Percentiles rank a stretch among this genome's conserved stretches.
These are phyloP conservation scores for Trichomonas gallinae DNA, from an alignment of 208 protist species.

Conservation along the genomic window DNA sequence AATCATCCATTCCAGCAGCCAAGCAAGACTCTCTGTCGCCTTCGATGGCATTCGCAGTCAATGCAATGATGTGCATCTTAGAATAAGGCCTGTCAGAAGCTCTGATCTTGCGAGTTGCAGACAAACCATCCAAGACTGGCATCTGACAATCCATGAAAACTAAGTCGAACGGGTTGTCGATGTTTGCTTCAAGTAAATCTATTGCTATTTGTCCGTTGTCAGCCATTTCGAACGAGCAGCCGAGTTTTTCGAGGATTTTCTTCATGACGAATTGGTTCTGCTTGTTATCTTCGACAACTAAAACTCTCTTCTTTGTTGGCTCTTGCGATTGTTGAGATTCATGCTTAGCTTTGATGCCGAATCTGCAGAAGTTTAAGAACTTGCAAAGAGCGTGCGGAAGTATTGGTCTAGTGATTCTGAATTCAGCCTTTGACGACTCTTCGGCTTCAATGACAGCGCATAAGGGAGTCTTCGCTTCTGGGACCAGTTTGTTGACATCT, in stretches of 20 bases:
- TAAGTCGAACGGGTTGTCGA: neutral
- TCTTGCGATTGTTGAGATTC: neutral
- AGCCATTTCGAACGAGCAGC: neutral
- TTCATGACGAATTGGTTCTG: neutral
- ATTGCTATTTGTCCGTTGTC: slow-evolving; percentile 2
- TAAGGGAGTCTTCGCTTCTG: neutral
- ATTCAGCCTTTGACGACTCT: neutral
- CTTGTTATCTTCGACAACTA: neutral
- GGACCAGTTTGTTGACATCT: neutral
- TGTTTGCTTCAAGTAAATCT: neutral
- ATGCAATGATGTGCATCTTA: slow-evolving; percentile 33
- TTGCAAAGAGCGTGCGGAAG: neutral
- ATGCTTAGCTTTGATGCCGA: neutral
- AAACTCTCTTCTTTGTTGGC: neutral
- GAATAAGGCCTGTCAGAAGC: neutral
- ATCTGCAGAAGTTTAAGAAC: neutral
- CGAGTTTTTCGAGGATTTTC: neutral
- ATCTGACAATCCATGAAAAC: slow-evolving; percentile 39
- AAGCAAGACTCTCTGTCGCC: slow-evolving; percentile 25
- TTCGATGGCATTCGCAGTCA: slow-evolving; percentile 34
- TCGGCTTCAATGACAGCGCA: neutral
- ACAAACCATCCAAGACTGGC: slow-evolving; percentile 34
- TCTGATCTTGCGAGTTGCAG: slow-evolving; percentile 30
- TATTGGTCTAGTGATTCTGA: neutral
- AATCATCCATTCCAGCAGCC: slow-evolving; percentile 36